Percentiles rank a stretch among this genome's conserved stretches.
Evolutionary conservation across 371 early-diverging fungal species (phyloP).

Genomic region (Syncephalastrum sp.): DNA sequence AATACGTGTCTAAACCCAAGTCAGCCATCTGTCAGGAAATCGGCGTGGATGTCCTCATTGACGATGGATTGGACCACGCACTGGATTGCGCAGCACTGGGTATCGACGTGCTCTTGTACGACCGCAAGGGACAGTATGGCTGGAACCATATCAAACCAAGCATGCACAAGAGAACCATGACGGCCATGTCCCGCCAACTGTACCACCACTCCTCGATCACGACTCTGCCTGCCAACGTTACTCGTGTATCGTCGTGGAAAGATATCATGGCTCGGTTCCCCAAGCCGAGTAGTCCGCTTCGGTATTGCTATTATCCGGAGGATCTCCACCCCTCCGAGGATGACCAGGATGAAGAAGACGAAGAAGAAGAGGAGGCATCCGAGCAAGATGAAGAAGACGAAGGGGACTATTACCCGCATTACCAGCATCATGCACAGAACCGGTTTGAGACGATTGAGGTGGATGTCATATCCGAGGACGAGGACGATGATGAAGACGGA

Average conservation of each 20-base stretch:
- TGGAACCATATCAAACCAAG: constrained; percentile 38
- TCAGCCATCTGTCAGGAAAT: constrained; percentile 53
- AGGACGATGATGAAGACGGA: constrained; percentile 2
- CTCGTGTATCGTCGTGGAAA: constrained; percentile 42
- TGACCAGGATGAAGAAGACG: constrained; percentile 25
- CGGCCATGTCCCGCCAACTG: constrained; percentile 27
- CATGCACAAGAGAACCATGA: constrained; percentile 13
- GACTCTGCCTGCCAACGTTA: constrained; percentile 35
- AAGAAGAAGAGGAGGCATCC: constrained; percentile 4
- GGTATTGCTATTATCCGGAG: constrained; percentile 30
- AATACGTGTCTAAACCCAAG: constrained; percentile 51
- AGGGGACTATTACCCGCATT: constrained; percentile 5
- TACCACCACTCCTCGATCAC: constrained; percentile 11
- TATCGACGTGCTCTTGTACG: constrained; percentile 50
- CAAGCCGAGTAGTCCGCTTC: constrained; percentile 40
- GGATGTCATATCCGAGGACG: constrained; percentile 22
- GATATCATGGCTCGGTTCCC: constrained; percentile 46
- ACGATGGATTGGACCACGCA: constrained; percentile 48
- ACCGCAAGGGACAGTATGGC: constrained; percentile 42
- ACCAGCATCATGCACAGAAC: constrained; percentile 2
- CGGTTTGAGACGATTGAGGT: constrained; percentile 28
- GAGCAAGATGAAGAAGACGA: constrained; percentile 19
- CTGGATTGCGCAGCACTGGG: constrained; percentile 49
- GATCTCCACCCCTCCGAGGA: constrained; percentile 15
- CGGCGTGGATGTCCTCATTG: constrained; percentile 50